A percentile compares a stretch with the other conserved stretches of the same genome.
phyloP scores from a whole-genome alignment of 495 filamentous ascomycete species.

The Cladorrhinum samala region DNA sequence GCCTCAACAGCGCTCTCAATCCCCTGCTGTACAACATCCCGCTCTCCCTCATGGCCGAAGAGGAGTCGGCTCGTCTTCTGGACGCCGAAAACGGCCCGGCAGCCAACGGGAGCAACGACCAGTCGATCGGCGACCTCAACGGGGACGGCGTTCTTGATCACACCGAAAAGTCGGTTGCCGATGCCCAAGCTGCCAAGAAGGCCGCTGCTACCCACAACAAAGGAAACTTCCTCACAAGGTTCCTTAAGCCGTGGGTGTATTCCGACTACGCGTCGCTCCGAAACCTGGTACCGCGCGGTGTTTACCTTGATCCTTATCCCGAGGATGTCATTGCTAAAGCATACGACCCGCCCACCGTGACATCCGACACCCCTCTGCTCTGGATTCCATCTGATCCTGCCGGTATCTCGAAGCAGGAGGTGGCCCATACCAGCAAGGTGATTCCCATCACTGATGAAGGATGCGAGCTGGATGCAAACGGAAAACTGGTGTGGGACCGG shows the following conservation, averaged over 20 bases:
- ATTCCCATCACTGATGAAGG: constrained; percentile 82
- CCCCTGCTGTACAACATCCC: constrained; percentile 81
- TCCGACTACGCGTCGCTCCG: constrained; percentile 66
- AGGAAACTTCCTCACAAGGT: constrained; percentile 54
- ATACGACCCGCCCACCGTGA: constrained; percentile 72
- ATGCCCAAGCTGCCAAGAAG: constrained; percentile 13
- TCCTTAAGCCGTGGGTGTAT: constrained; percentile 73
- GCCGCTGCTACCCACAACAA: constrained; percentile 21
- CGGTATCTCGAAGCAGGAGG: constrained; percentile 73
- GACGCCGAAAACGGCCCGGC: constrained; percentile 25
- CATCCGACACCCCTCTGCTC: constrained; percentile 57
- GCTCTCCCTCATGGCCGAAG: constrained; percentile 50
- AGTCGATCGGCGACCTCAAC: constrained; percentile 25
- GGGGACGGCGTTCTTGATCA: constrained; percentile 22
- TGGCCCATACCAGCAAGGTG: constrained; percentile 60
- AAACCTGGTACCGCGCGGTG: constrained; percentile 57
- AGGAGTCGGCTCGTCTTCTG: constrained; percentile 48
- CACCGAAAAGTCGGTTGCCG: constrained; percentile 19
- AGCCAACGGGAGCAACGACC: constrained; percentile 18
- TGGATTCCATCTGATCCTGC: constrained; percentile 78
- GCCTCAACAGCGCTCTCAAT: constrained; percentile 69
- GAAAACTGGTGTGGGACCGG: constrained; percentile 68
- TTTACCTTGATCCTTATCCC: constrained; percentile 48
- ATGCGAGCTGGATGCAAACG: constrained; percentile 73
- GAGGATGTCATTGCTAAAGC: constrained; percentile 59